Conservation (phyloP, 2,329 filamentous ascomycete species). For the Pseudocercospora fuligena region DNA sequence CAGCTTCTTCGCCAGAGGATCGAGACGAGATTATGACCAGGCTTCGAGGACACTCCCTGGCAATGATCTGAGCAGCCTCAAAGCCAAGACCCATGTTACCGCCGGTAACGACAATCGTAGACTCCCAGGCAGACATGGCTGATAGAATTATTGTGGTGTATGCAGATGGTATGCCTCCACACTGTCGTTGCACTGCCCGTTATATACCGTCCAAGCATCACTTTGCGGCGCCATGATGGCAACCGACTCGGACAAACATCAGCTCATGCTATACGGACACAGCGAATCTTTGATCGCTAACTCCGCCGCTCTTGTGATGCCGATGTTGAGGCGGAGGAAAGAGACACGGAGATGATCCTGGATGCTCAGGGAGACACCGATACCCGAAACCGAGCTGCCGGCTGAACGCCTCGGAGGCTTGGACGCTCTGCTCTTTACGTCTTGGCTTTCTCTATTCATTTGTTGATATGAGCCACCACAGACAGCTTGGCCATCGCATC, state of each 20-base stretch:
- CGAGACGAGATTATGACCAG: conserved; percentile 52
- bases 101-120: conserved; percentile 49
- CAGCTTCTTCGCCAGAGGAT: conserved; percentile 49
- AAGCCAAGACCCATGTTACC: conserved; percentile 54
- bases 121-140: conserved; percentile 14
- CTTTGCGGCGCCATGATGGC: not conserved
- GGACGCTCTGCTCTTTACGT: too few relatives aligned
- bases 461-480: too few relatives aligned
- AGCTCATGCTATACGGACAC: not conserved
- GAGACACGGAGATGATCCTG: too few relatives aligned
- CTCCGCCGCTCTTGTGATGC: not conserved
- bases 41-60: conserved; percentile 47
- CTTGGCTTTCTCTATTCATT: too few relatives aligned
- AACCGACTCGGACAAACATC: not conserved
- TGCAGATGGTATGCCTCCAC: not conserved
- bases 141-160: not conserved
- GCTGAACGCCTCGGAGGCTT: too few relatives aligned
- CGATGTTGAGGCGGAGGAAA: not conserved
- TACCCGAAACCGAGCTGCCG: too few relatives aligned
- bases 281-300: not conserved
- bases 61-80: conserved; percentile 48
- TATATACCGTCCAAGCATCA: not conserved
- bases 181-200: not conserved
- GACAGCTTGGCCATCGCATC: too few relatives aligned
- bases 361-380: too few relatives aligned